Evolutionary conservation across 768 basidiomycete species (phyloP).

Genomic region (Termitomyces sp.): DNA sequence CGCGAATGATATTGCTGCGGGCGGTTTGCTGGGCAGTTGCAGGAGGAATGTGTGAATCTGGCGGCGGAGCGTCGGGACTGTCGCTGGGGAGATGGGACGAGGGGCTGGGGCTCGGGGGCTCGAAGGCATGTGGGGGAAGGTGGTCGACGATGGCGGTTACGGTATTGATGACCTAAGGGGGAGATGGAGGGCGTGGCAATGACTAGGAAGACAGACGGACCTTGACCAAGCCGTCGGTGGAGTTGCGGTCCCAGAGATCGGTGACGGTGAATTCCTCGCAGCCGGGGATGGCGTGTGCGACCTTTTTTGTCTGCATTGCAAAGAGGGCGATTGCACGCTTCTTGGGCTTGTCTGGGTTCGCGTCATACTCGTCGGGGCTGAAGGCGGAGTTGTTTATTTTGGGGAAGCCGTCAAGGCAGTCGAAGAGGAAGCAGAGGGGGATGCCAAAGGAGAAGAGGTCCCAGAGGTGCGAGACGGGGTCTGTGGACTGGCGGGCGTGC

Average conservation of each 20-base stretch:
- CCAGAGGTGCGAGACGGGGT: slow-evolving; percentile 94
- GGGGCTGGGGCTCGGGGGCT: slow-evolving; percentile 47
- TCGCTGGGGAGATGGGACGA: slow-evolving; percentile 49
- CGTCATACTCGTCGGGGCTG: slow-evolving; percentile 57
- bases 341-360: slow-evolving; percentile 75
- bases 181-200: not conserved
- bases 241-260: slow-evolving; percentile 86
- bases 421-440: slow-evolving; percentile 94
- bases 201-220: slow-evolving; percentile 39
- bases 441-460: slow-evolving; percentile 90
- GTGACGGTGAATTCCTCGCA: slow-evolving; percentile 87
- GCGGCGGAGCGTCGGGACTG: slow-evolving; percentile 51
- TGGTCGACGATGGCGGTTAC: slow-evolving; percentile 79
- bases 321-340: slow-evolving; percentile 91
- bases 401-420: slow-evolving; percentile 70
- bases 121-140: slow-evolving; percentile 65
- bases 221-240: slow-evolving; percentile 94
- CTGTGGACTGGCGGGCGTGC: slow-evolving; percentile 71
- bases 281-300: slow-evolving; percentile 53
- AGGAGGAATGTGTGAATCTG: slow-evolving; percentile 36
- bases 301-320: slow-evolving; percentile 73
- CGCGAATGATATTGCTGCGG: slow-evolving; percentile 74
- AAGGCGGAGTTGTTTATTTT: slow-evolving; percentile 63
- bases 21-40: slow-evolving; percentile 59
- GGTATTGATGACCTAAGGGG: slow-evolving; percentile 76